Conservation (phyloP, 306 rosid genomes). For the Dalbergia cochinchinensis region DNA sequence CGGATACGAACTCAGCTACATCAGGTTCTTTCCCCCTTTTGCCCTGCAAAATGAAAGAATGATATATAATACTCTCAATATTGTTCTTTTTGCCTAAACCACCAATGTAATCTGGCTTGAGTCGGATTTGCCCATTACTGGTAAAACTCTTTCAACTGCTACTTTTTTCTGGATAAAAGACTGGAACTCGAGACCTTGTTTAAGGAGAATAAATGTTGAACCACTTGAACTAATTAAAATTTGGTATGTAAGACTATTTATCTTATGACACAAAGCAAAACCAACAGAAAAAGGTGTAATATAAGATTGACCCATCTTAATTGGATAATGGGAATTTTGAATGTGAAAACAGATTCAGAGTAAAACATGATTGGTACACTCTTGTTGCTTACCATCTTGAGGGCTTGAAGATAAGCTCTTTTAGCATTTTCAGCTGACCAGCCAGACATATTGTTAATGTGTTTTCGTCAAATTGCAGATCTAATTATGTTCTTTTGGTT, state of each 20-base stretch:
- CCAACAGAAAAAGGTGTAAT: background rate
- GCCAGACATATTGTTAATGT: conserved; percentile 47
- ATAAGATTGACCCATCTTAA: background rate
- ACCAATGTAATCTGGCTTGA: background rate
- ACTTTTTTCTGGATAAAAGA: no score
- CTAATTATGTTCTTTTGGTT: background rate
- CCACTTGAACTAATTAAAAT: no score
- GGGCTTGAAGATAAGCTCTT: conserved; percentile 59
- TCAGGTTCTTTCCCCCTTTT: conserved; percentile 57
- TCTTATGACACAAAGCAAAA: background rate
- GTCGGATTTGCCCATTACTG: no score
- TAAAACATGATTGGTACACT: background rate
- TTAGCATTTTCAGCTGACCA: conserved; percentile 72
- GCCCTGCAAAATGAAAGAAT: conserved; percentile 38
- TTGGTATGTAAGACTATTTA: background rate
- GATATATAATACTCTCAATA: no score
- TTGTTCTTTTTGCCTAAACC: no score
- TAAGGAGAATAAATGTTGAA: background rate
- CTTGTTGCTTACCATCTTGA: conserved; percentile 54
- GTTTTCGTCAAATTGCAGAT: conserved; percentile 2
- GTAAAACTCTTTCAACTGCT: no score
- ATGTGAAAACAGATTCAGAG: background rate
- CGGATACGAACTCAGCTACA: conserved; percentile 61
- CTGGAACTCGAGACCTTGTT: background rate
- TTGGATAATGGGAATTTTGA: background rate